Base-by-base conservation (phyloP, 345 rosid genomes). In the Microthlaspi erraticum region DNA sequence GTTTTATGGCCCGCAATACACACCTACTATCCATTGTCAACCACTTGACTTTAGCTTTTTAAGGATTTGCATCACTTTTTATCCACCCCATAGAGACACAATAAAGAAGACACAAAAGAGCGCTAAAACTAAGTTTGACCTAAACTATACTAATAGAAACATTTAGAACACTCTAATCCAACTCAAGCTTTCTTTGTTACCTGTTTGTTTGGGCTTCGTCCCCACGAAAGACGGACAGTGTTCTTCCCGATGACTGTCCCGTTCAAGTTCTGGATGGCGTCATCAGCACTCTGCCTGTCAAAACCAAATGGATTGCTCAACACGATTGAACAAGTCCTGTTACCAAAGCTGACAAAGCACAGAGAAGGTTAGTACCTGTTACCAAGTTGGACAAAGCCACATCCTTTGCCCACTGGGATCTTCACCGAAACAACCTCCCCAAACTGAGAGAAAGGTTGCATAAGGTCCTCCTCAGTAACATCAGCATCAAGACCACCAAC, bases 151-250 rank as follows among this genome's bases (percentile, higher is more conserved):
- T 11, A n/a, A 43, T 16, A 29, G 8, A 57, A 42, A n/a, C n/a
- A n/a, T n/a, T n/a, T n/a, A n/a, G n/a, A n/a, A n/a, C n/a, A n/a
- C n/a, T n/a, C 67, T 29, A 45, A 10, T 29, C 37, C 18, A 29
- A 39, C 43, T 33, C 17, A 16, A 60, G 13, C 19, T 5, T 54
- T 56, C 29, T 0, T 56, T 41, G 68, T 84, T 34, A 88, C 94
- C 88, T 87, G 97, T 64, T 82, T 91, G 86, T 85, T 84, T 4
- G 91, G 91, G 75, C 79, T 88, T 50, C 95, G 85, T 43, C 95
- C 95, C 97, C 97, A 91, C 12, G 97, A 88, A 62, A 91, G 90
- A 26, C 97, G 82, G 54, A 91, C 89, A n/a, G 89, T 84, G 75
- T 91, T 91, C 77, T 88, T 88, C 64, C 97, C 97, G 0, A 91